These are phyloP conservation scores for Viola odorata DNA, from an alignment of 345 rosid genomes.

Conservation along the genomic window DNA sequence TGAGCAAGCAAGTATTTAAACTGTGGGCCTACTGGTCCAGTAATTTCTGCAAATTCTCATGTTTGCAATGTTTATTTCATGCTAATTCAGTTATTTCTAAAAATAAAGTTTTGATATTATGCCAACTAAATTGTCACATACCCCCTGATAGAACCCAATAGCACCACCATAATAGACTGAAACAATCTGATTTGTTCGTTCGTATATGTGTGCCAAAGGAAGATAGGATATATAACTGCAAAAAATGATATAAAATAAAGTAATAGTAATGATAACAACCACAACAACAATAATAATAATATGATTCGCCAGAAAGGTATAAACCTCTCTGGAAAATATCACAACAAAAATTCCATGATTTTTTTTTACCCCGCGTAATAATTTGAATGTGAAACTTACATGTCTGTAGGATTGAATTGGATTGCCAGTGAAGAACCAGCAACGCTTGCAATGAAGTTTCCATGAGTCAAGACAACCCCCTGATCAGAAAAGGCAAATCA, in stretches of 20 bases:
- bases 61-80: too few relatives aligned
- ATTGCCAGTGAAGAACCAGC: constrained; percentile 14
- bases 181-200: constrained; percentile 17
- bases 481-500: constrained; percentile 12
- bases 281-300: background rate
- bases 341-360: background rate
- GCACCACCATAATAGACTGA: constrained; percentile 12
- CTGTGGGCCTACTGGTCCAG: background rate
- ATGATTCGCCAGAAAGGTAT: background rate
- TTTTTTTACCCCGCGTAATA: constrained; percentile 4
- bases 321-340: background rate
- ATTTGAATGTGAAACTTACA: constrained; percentile 19
- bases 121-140: constrained; percentile 10
- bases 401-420: constrained; percentile 21
- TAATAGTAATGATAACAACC: too few relatives aligned
- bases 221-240: constrained; percentile 28
- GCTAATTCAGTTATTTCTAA: too few relatives aligned
- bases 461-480: constrained; percentile 33
- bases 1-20: background rate
- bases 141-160: constrained; percentile 24
- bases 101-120: too few relatives aligned
- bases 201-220: constrained; percentile 30
- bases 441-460: constrained; percentile 19
- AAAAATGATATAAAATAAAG: background rate
- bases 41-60: too few relatives aligned